phyloP scores from a whole-genome alignment of 2,329 filamentous ascomycete species.

The Fusarium duplospermum region DNA sequence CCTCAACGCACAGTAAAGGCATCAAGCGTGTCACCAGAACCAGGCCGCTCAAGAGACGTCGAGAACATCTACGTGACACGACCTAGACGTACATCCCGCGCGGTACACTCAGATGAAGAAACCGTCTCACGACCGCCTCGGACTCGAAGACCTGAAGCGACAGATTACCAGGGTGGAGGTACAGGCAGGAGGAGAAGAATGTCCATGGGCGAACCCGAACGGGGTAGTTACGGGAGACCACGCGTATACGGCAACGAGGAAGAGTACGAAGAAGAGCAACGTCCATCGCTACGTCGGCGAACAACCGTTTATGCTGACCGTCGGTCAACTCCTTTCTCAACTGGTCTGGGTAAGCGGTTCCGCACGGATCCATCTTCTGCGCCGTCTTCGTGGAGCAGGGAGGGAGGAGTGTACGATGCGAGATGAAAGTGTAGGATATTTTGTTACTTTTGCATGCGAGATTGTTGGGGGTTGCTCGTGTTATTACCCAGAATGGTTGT shows the following conservation, averaged over 20 bases:
- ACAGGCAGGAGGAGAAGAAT: neutral
- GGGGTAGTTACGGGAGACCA: neutral
- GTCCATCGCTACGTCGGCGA: neutral
- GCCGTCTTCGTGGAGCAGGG: neutral
- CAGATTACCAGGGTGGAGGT: neutral
- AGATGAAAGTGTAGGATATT: neutral
- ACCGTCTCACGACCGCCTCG: neutral
- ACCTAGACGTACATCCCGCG: neutral
- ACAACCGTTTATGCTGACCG: neutral
- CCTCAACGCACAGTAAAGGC: neutral
- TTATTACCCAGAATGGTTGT: neutral
- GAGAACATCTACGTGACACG: neutral
- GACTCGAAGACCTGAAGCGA: neutral
- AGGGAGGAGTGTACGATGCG: neutral
- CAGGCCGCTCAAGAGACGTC: neutral
- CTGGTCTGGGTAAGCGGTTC: neutral
- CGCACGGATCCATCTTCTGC: neutral
- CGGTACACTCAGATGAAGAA: neutral
- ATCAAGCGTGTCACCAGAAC: neutral
- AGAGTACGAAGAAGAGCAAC: neutral
- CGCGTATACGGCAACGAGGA: neutral
- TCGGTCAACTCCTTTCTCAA: neutral
- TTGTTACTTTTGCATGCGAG: neutral
- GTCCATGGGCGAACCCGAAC: neutral
- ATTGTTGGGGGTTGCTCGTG: neutral